Evolutionary conservation across 108 stramenopile species (phyloP).

Genomic region (Epithemia pelagica): DNA sequence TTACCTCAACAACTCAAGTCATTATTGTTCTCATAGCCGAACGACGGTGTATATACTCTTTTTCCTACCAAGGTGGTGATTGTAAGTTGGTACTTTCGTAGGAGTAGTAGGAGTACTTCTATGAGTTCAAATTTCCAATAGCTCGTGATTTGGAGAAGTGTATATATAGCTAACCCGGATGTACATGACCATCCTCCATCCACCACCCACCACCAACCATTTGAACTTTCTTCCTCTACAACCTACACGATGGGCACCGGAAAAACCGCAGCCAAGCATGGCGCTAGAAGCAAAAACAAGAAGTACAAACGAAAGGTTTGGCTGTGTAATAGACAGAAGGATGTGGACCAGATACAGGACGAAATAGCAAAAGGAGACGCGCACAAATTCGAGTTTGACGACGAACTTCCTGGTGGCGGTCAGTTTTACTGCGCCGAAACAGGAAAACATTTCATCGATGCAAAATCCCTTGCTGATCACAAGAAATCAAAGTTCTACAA

Average conservation of each 20-base stretch:
- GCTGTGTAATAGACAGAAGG: conserved; percentile 77
- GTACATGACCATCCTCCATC: too few relatives aligned
- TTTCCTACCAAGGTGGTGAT: too few relatives aligned
- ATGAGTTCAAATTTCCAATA: too few relatives aligned
- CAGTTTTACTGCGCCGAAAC: conserved; percentile 97
- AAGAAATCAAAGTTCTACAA: conserved; percentile 90
- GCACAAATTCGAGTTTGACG: conserved; percentile 82
- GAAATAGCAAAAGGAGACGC: conserved; percentile 84
- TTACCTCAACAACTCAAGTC: too few relatives aligned
- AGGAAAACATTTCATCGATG: conserved; percentile 90
- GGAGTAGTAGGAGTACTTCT: too few relatives aligned
- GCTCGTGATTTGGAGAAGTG: too few relatives aligned
- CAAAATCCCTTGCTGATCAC: conserved; percentile 84
- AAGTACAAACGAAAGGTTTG: conserved; percentile 81
- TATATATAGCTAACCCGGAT: too few relatives aligned
- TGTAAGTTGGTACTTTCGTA: too few relatives aligned
- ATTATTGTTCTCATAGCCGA: too few relatives aligned
- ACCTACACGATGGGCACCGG: conserved; percentile 22
- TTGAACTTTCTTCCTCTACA: too few relatives aligned
- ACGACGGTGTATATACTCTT: too few relatives aligned
- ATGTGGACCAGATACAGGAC: conserved; percentile 97
- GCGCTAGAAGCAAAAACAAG: conserved; percentile 76
- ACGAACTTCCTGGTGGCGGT: conserved; percentile 96
- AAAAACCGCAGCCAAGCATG: conserved; percentile 51
- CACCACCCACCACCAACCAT: too few relatives aligned